Evolutionary conservation across 768 basidiomycete species (phyloP), one percentile per base, ranked within the genome.

Genomic region (Clitopilus hobsonii): DNA sequence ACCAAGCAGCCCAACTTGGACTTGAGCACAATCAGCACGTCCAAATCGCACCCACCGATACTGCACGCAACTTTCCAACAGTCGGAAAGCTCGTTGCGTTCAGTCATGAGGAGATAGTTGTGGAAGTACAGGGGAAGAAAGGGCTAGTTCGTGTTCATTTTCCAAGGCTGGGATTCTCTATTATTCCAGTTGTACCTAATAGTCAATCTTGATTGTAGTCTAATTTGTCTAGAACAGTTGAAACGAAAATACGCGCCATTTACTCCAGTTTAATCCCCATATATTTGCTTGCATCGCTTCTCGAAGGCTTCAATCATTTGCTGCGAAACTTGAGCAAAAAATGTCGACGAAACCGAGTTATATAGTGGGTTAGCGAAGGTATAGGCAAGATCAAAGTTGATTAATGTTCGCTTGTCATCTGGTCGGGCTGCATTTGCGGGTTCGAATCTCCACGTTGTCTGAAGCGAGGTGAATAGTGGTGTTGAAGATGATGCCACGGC

Each of bases 271-370:
- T 74, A 69, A 18, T 65, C 66, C 4, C 91, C 89, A 62, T 94
- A 94, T 5, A 96, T 74, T 51, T 79, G 73, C 54, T 76, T 45
- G 68, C 93, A 96, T 24, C 94, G 81, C 59, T 87, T 78, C 71
- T 98, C 94, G 62, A 99, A 99, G 1, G 95, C 94, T 52, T 86
- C 74, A 22, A 98, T 86, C 93, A 97, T 98, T 70, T 88, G 78
- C 60, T 82, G 83, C 2, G 91, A 90, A 4, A 97, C 86, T 65
- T 89, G 85, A 7, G 89, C 89, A 65, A 98, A 91, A 67, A 98
- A 94, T 2, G 85, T 74, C 20, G 86, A 79, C 3, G 91, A 90
- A n/a, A 95, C 78, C 4, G 84, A 80, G 2, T 91, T 88, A 65
- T 98, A 87, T 26, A 95, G 61, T 0, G 94, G 94, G 63, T 85